Percentiles rank a stretch among this genome's conserved stretches.
phyloP scores from a whole-genome alignment of 768 basidiomycete species.

The Pholiota molesta region DNA sequence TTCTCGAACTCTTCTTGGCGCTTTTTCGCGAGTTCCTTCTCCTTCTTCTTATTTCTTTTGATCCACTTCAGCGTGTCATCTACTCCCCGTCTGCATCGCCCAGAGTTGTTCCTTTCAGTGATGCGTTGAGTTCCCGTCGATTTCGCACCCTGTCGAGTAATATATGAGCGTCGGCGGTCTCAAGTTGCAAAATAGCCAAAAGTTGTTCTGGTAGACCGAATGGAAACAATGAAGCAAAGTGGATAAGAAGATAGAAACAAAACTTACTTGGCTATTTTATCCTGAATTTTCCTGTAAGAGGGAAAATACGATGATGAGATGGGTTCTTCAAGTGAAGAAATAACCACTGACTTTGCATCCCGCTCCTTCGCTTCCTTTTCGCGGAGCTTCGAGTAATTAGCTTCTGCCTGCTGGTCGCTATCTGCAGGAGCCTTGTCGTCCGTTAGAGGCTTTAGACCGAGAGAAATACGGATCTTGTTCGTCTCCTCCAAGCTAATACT shows the following conservation, averaged over 20 bases:
- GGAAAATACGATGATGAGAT: conserved; percentile 25
- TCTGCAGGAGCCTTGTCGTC: conserved; percentile 75
- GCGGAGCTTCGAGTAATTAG: conserved; percentile 78
- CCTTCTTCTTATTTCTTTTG: conserved; percentile 88
- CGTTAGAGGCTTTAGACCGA: conserved; percentile 92
- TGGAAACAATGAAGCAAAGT: conserved; percentile 47
- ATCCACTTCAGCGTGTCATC: conserved; percentile 90
- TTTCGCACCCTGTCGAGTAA: conserved; percentile 83
- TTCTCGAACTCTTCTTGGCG: conserved; percentile 82
- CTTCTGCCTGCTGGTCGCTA: conserved; percentile 83
- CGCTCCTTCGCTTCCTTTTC: conserved; percentile 71
- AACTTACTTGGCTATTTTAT: conserved; percentile 89
- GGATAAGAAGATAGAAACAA: conserved; percentile 18
- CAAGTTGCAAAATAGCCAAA: conserved; percentile 22
- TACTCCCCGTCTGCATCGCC: conserved; percentile 81
- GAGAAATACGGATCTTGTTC: conserved; percentile 91
- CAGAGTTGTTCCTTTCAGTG: conserved; percentile 90
- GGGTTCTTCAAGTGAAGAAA: conserved; percentile 1
- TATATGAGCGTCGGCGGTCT: conserved; percentile 45
- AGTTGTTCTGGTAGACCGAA: conserved; percentile 42
- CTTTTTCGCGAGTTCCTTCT: conserved; percentile 85
- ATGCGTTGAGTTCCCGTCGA: conserved; percentile 87
- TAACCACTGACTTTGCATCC: conserved; percentile 69
- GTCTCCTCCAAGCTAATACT: conserved; percentile 93
- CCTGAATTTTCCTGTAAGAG: conserved; percentile 63